phyloP scores from a whole-genome alignment of 1,284 basidiomycete species.

The Puccinia coronata region DNA sequence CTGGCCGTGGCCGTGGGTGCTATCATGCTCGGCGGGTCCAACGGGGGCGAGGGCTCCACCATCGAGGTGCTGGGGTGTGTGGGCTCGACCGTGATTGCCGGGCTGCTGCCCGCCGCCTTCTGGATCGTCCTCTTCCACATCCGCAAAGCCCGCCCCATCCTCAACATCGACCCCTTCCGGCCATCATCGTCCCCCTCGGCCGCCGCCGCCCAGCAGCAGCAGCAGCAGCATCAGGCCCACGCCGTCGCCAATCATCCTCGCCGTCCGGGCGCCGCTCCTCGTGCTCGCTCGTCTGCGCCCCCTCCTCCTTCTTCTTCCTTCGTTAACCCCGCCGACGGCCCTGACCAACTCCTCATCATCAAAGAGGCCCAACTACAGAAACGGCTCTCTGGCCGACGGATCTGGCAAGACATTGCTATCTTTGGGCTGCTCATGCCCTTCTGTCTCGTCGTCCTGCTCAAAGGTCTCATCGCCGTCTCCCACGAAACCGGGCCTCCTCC shows the following conservation, averaged over 20 bases:
- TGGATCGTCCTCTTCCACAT: conserved; percentile 58
- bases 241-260: too few relatives aligned
- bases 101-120: conserved; percentile 54
- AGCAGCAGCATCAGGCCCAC: too few relatives aligned
- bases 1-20: conserved; percentile 36
- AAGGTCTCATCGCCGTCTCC: conserved; percentile 44
- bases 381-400: conserved; percentile 39
- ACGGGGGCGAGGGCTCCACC: conserved; percentile 51
- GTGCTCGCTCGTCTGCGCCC: not conserved
- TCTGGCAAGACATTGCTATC: conserved; percentile 48
- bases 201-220: not conserved
- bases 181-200: not conserved
- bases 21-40: conserved; percentile 39
- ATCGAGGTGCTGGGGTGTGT: conserved; percentile 53
- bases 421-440: conserved; percentile 47
- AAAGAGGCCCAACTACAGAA: conserved; percentile 38
- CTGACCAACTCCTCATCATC: conserved; percentile 16
- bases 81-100: conserved; percentile 51
- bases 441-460: conserved; percentile 45
- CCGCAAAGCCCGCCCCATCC: conserved; percentile 55
- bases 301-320: too few relatives aligned
- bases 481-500: conserved; percentile 20
- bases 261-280: not conserved
- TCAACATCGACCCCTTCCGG: conserved; percentile 39
- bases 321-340: not conserved